These are phyloP conservation scores for Neopestalotiopsis rosae DNA, from an alignment of 2,329 filamentous ascomycete genomes.

Conservation along the genomic window DNA sequence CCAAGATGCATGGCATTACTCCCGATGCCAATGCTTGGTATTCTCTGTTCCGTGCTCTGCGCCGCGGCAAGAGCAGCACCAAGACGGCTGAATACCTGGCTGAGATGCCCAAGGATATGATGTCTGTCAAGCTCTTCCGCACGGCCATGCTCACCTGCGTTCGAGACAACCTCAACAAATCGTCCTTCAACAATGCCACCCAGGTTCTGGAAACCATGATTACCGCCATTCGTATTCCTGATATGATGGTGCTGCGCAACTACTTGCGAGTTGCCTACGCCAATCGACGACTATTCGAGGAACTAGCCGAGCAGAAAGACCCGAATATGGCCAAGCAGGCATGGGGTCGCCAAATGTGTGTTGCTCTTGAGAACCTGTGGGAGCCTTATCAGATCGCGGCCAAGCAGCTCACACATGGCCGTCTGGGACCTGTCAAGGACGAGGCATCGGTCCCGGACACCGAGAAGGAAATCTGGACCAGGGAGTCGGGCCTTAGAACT, in stretches of 20 bases:
- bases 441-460: neutral
- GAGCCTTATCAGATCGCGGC: conserved; percentile 46
- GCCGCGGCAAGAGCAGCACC: conserved; percentile 68
- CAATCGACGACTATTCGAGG: conserved; percentile 47
- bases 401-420: conserved; percentile 26
- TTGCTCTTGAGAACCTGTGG: conserved; percentile 57
- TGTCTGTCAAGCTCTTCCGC: conserved; percentile 64
- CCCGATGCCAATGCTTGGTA: conserved; percentile 78
- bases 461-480: conserved; percentile 22
- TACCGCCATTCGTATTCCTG: conserved; percentile 47
- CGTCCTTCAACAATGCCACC: conserved; percentile 69
- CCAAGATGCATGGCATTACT: conserved; percentile 61
- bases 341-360: conserved; percentile 56
- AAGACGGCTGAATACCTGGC: conserved; percentile 65
- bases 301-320: conserved; percentile 33
- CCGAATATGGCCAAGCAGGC: conserved; percentile 43
- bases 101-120: conserved; percentile 51
- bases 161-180: conserved; percentile 77
- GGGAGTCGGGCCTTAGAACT: conserved; percentile 6
- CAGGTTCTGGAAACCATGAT: conserved; percentile 70
- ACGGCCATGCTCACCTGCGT: conserved; percentile 77
- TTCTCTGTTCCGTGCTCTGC: conserved; percentile 70
- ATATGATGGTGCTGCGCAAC: conserved; percentile 54
- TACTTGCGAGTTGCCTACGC: conserved; percentile 64
- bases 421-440: conserved; percentile 2